Conservation (phyloP, 805 yeast genomes). For the Blastobotrys parvus region DNA sequence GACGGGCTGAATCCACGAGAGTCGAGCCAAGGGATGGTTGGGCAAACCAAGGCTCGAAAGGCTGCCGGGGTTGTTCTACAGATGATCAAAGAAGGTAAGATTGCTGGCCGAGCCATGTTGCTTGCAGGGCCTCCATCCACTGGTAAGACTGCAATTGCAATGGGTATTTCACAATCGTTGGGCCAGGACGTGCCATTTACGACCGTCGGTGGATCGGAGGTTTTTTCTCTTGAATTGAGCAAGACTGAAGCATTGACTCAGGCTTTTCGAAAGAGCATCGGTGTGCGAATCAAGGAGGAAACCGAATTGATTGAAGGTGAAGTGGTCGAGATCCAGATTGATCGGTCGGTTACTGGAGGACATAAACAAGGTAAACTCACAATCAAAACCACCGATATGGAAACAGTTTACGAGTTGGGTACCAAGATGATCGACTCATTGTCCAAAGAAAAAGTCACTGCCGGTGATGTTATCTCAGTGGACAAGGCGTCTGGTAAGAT, state of each 20-base stretch:
- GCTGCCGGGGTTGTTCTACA: conserved; percentile 93
- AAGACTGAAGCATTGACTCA: conserved; percentile 96
- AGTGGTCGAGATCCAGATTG: conserved; percentile 93
- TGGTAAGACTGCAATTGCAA: conserved; percentile 97
- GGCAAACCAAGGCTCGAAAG: conserved; percentile 87
- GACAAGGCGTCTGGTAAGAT: conserved; percentile 94
- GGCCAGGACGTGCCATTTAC: conserved; percentile 87
- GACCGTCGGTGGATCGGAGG: conserved; percentile 89
- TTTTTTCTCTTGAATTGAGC: conserved; percentile 82
- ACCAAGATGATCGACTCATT: conserved; percentile 90
- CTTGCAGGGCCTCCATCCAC: conserved; percentile 98
- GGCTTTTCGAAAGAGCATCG: conserved; percentile 92
- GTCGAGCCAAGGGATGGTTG: conserved; percentile 92
- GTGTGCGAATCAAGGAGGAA: conserved; percentile 91
- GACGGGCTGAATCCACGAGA: conserved; percentile 80
- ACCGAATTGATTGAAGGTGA: conserved; percentile 98
- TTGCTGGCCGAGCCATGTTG: conserved; percentile 93
- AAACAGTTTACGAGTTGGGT: conserved; percentile 92
- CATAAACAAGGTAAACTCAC: conserved; percentile 97
- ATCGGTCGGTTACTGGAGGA: conserved; percentile 91
- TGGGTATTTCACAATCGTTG: conserved; percentile 53
- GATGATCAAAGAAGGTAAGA: conserved; percentile 88
- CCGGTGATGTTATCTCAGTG: conserved; percentile 94
- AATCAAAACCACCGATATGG: conserved; percentile 96
- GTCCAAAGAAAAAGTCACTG: conserved; percentile 88